Evolutionary conservation across 2,329 filamentous ascomycete genomes (phyloP), one percentile per base, ranked within the genome.

Genomic region (Fusarium oligoseptatum): DNA sequence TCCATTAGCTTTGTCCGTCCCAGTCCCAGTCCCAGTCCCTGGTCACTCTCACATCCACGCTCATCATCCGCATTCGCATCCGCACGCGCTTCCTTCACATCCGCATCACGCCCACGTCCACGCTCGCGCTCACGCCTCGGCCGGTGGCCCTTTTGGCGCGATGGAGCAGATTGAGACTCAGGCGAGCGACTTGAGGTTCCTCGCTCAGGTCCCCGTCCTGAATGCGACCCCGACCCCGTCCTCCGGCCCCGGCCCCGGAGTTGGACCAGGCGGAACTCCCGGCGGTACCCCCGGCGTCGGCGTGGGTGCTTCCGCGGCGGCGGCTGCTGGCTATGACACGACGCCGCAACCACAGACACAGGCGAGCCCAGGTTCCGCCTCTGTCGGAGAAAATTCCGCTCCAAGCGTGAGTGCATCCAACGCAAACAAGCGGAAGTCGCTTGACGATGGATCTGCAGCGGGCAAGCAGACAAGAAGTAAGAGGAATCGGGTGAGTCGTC

Each of bases 381-480:
- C 80, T 62, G 77, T 81, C 86, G 85, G 87, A 84, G 85, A 86
- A 80, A 86, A 87, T 88, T 87, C 86, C 86, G 85, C 86, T 72
- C 82, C 77, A 32, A 72, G 73, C 56, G 74, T 74, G 64, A 72
- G 72, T 48, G 66, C 72, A 57, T 76, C 70, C 65, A 79, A 71
- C 71, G 72, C 75, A 74, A 82, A 72, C 73, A 84, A 82, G 80
- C 81, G 81, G 64, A 84, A 84, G 80, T 82, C 82, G 17, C 79
- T 84, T 11, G 85, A 86, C 41, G 87, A 87, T 43, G 85, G 82
- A 1, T 76, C 75, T 22, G 74, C 72, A 20, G 69, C 74, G 15
- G 76, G 81, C 20, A 89, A 87, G 80, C 87, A 88, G 82, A 89
- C 89, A 81, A 83, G 89, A 75, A 90, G 88, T 80, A 91, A 91